Percentiles rank a stretch among this genome's conserved stretches.
These are phyloP conservation scores for Myriosclerotinia scirpicola DNA, from an alignment of 2,329 filamentous ascomycete species.

Conservation along the genomic window DNA sequence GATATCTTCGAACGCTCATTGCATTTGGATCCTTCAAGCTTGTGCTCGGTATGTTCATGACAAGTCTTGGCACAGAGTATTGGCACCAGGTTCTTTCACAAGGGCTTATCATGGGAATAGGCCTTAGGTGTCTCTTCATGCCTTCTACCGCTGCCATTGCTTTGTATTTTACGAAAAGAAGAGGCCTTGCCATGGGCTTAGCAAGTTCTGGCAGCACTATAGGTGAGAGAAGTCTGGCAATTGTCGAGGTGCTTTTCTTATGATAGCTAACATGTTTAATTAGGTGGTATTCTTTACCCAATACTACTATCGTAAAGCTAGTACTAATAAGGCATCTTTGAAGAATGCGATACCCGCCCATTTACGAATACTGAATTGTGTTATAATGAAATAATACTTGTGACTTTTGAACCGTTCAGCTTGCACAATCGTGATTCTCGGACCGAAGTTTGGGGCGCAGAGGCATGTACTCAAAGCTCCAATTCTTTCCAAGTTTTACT, in stretches of 20 bases:
- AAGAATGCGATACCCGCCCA: too few species aligned
- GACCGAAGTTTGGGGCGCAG: too few species aligned
- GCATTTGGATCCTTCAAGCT: not conserved
- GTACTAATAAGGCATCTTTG: too few species aligned
- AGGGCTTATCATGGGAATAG: conserved; percentile 7
- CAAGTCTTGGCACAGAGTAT: conserved; percentile 8
- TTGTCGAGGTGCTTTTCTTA: not conserved
- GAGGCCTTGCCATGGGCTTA: conserved; percentile 10
- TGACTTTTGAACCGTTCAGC: too few species aligned
- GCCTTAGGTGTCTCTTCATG: conserved; percentile 1
- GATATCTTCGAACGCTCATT: not conserved
- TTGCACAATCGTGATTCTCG: too few species aligned
- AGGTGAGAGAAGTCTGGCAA: not conserved
- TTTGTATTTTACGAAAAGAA: conserved; percentile 7
- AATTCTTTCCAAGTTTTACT: too few species aligned
- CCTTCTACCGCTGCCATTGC: not conserved
- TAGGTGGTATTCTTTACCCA: not conserved
- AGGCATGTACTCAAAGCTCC: too few species aligned
- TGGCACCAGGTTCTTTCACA: not conserved
- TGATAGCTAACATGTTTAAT: not conserved
- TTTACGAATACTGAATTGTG: too few species aligned
- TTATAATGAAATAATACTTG: too few species aligned
- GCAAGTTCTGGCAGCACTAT: conserved; percentile 3
- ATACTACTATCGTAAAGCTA: too few species aligned
- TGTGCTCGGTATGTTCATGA: conserved; percentile 17